phyloP scores from a whole-genome alignment of 2,329 filamentous ascomycete species.

The Nemania bipapillata region DNA sequence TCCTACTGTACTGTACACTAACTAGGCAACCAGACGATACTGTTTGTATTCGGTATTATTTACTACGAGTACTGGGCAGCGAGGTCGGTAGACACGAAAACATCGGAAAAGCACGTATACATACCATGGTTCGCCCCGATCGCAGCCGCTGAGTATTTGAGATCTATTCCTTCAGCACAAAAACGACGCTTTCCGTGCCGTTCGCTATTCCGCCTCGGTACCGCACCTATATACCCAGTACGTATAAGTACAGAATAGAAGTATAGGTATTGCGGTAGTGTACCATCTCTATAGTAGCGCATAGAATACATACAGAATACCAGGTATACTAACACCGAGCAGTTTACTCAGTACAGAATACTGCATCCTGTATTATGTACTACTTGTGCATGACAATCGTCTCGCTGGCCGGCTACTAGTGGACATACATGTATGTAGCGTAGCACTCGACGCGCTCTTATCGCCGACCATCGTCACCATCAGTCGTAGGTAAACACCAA shows the following conservation, averaged over 20 bases:
- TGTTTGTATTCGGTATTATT: not conserved
- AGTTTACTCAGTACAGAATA: not conserved
- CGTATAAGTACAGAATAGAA: too few species aligned
- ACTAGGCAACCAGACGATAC: not conserved
- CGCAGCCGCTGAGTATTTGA: constrained; percentile 6
- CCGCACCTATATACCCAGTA: not conserved
- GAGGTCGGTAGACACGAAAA: not conserved
- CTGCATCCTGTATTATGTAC: not conserved
- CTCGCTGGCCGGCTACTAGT: constrained; percentile 13
- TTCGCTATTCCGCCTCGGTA: constrained; percentile 1
- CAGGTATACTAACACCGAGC: too few species aligned
- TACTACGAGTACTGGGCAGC: too few species aligned
- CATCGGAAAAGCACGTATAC: not conserved
- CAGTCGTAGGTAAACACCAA: not conserved
- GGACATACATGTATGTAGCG: not conserved
- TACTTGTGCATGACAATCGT: too few species aligned
- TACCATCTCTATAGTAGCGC: too few species aligned
- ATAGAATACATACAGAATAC: too few species aligned
- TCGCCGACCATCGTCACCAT: constrained; percentile 8
- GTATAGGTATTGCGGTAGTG: too few species aligned
- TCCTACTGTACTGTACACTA: not conserved
- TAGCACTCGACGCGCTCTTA: constrained; percentile 22
- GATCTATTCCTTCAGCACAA: not conserved
- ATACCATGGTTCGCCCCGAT: not conserved
- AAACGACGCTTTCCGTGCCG: constrained; percentile 3